Base-by-base conservation (phyloP, 1,139 yeast species). In the Kazachstania sp. region DNA sequence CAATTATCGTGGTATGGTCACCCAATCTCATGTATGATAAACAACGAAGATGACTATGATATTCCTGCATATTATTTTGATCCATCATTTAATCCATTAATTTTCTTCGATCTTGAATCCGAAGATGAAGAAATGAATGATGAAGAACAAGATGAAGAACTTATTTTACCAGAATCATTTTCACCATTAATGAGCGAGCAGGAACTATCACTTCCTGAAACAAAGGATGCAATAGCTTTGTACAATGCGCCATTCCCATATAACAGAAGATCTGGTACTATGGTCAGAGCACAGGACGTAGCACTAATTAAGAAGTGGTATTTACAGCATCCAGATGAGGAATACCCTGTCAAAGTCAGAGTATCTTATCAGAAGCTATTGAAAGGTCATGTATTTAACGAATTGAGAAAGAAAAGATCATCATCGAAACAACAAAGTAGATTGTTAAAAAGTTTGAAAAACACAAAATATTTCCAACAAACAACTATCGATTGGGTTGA, bases 401-500 rank as follows among this genome's bases (percentile, higher is more conserved):
- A 84, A 47, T 69, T 92, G 36, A 86, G 81, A 54, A 60, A 61
- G 36, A 68, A 70, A 19, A 63, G 67, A 37, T 62, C 72, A 7
- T 59, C 65, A 5, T 15, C 36, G 15, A 73, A 71, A 39, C 73
- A 72, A 48, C 83, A 79, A 55, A 70, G 76, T 8, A 76, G 78
- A 37, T 67, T 92, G n/a, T 64, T 92, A 39, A 79, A 79, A 53
- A 75, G 81, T 39, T 73, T 94, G 52, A 80, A 79, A 51, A 72
- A 76, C 39, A 92, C 98, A 0, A 88, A 86, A 57, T 94, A 79
- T 64, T 94, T 94, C 67, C 95, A 88, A 59, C 84, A 85, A 59
- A 92, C 98, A 0, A 76, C 88, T 0, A 82, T 92, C 44, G 98
- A 92, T 64, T 94, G 99, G 99, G 94, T 92, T 1, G 99, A 94